These are phyloP conservation scores for Eucalyptus curtisii DNA, from an alignment of 345 rosid genomes.

Conservation along the genomic window DNA sequence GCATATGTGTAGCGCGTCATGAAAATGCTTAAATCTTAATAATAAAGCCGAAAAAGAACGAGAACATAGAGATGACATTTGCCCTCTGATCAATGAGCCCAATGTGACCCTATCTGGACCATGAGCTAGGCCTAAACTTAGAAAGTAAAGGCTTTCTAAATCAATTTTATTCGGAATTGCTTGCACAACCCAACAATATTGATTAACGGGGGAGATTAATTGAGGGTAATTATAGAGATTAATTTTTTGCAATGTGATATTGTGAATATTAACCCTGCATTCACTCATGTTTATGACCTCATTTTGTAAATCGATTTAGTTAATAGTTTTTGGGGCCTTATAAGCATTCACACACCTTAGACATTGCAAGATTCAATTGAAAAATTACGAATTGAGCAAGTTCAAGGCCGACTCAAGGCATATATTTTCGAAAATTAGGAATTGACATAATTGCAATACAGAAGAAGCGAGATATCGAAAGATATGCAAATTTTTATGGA, in stretches of 20 bases:
- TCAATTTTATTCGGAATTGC: not conserved
- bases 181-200: not conserved
- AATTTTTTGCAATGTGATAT: not conserved
- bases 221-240: not conserved
- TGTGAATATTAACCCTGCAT: not conserved
- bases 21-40: not conserved
- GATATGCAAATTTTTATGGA: not conserved
- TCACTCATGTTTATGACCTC: not conserved
- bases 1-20: not conserved
- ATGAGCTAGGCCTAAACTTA: not conserved
- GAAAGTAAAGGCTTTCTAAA: not conserved
- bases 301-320: not conserved
- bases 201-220: not conserved
- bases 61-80: not conserved
- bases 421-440: not conserved
- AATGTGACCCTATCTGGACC: not conserved
- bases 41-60: not conserved
- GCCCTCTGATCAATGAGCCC: not conserved
- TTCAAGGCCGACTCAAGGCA: not conserved
- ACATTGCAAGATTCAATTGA: not conserved
- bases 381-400: not conserved
- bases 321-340: not conserved
- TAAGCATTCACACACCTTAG: not conserved
- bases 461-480: not conserved
- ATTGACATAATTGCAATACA: not conserved